Base-by-base conservation (phyloP, 2,329 filamentous ascomycete genomes). In the Scedosporium boydii region DNA sequence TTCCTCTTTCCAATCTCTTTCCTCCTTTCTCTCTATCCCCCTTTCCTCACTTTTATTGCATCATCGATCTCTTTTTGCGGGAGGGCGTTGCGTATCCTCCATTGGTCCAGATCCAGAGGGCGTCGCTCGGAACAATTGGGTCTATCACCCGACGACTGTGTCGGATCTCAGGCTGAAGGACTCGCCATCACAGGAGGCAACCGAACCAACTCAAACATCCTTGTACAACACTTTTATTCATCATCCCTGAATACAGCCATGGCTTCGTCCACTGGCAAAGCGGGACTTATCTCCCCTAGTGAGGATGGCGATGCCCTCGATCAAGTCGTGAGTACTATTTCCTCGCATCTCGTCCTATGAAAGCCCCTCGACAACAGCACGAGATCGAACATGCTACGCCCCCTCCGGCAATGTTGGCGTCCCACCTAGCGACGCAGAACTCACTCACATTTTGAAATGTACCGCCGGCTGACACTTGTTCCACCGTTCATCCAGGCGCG, bases 401-500 rank as follows among this genome's bases (percentile, higher is more conserved):
- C 10, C 10, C 34, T 38, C 34, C 10, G 34, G 34, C 34, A 38
- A 38, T 14, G 34, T 38, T 38, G 9, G 34, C 34, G 34, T 12
- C 34, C 34, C 3, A 38, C 12, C 34, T 3, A 38, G 34, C 34
- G 34, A 38, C 34, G 10, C 10, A 38, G 9, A 38, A 12, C 34
- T 38, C 34, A 38, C 10, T 9, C 34, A 38, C 34, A 4, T 38
- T 38, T 38, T 12, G 34, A 14, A 38, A 38, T 12, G 34, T 38
- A 10, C 10, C 10, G 34, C 10, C 10, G 34, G 34, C 34, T 38
- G 10, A 38, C 34, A 38, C 34, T 38, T 12, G 10, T 38, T 38
- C 34, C 34, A 12, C 10, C 34, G 12, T 38, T 51, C 46, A 18
- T 23, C 46, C 7, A 87, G 85, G 79, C 85, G 66, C 81, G 86